Percentiles rank a stretch among this genome's conserved stretches.
Conservation (phyloP, 495 filamentous ascomycete genomes). For the Neurospora pannonica region DNA sequence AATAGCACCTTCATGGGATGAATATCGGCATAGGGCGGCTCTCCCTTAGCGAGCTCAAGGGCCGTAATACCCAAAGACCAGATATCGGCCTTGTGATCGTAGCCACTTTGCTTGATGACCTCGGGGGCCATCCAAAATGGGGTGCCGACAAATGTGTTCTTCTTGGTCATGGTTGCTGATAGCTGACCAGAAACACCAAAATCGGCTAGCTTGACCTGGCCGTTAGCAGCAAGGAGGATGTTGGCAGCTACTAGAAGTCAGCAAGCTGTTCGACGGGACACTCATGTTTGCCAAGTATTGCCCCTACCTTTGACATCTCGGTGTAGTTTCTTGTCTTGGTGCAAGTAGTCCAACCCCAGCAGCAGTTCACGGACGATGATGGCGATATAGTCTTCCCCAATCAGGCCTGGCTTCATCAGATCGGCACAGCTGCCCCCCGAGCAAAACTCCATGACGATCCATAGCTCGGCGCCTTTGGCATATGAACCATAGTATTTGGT, state of each 20-base stretch:
- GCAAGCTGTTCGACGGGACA: neutral
- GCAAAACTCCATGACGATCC: constrained; percentile 97
- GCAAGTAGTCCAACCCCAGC: constrained; percentile 83
- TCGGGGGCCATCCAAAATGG: constrained; percentile 99
- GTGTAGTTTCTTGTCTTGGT: constrained; percentile 91
- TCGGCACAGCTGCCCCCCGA: constrained; percentile 88
- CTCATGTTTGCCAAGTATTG: neutral
- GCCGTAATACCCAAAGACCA: constrained; percentile 99
- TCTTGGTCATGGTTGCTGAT: constrained; percentile 99
- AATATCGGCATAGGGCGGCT: constrained; percentile 92
- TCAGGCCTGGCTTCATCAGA: constrained; percentile 83
- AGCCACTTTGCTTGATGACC: constrained; percentile 96
- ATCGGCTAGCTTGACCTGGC: constrained; percentile 94
- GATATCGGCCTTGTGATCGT: constrained; percentile 97
- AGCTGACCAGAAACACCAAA: constrained; percentile 96
- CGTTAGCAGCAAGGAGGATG: constrained; percentile 73
- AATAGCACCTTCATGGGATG: constrained; percentile 99
- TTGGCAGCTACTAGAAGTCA: constrained; percentile 59
- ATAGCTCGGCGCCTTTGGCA: constrained; percentile 87
- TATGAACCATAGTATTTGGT: constrained; percentile 96
- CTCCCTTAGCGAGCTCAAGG: constrained; percentile 83
- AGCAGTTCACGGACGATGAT: constrained; percentile 89
- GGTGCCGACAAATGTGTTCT: constrained; percentile 97
- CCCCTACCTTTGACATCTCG: constrained; percentile 85
- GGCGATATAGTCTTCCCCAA: constrained; percentile 86